Conservation (phyloP, 345 rosid species). For the Eucalyptus urophylla region DNA sequence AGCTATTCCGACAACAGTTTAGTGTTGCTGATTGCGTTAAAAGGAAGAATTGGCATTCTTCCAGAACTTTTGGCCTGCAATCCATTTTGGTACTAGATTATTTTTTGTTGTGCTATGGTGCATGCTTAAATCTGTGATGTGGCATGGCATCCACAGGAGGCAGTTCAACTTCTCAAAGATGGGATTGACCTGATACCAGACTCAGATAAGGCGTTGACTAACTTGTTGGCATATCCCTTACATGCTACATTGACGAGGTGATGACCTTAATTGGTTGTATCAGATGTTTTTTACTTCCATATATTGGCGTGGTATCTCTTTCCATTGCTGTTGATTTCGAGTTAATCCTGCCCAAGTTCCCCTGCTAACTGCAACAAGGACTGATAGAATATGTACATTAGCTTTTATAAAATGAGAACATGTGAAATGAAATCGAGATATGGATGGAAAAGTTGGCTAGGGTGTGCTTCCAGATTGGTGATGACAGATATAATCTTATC, state of each 20-base stretch:
- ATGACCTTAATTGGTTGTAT: background rate
- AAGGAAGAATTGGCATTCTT: background rate
- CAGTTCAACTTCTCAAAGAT: slow-evolving; percentile 80
- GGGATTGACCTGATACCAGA: slow-evolving; percentile 91
- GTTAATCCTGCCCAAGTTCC: background rate
- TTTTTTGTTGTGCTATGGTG: background rate
- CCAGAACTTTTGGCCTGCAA: background rate
- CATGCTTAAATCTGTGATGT: background rate
- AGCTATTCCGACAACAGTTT: background rate
- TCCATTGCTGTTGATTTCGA: background rate
- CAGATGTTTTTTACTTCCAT: background rate
- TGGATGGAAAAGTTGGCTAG: background rate
- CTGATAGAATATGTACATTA: background rate
- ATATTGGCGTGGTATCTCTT: background rate
- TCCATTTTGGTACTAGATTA: background rate
- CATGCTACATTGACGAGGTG: slow-evolving; percentile 59
- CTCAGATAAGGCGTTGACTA: slow-evolving; percentile 67
- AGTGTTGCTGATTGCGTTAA: background rate
- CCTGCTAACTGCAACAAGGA: background rate
- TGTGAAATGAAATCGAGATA: background rate
- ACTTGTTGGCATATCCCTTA: slow-evolving; percentile 81
- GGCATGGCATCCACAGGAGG: slow-evolving; percentile 49
- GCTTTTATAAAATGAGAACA: background rate
- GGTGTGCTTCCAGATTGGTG: background rate
- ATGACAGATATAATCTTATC: background rate